A percentile compares a stretch with the other conserved stretches of the same genome.
Evolutionary conservation across 2,329 filamentous ascomycete genomes (phyloP).

Genomic region (Clonostachys sp.): DNA sequence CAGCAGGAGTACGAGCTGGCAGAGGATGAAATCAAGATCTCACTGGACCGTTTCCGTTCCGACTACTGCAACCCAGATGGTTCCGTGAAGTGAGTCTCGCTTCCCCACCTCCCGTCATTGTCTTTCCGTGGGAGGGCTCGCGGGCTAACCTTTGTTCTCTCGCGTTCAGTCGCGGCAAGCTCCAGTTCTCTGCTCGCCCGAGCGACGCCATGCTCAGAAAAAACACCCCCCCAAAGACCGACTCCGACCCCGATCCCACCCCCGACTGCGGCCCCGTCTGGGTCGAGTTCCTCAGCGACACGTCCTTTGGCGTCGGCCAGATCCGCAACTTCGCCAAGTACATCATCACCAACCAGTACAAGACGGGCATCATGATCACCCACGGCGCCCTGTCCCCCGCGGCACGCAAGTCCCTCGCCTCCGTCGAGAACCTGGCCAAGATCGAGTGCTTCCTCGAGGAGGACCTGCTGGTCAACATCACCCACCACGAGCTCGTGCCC

Average conservation of each 20-base stretch:
- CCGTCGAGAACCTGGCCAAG: conserved; percentile 69
- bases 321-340: conserved; percentile 85
- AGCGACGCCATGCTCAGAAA: conserved; percentile 80
- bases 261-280: conserved; percentile 83
- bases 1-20: conserved; percentile 84
- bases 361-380: conserved; percentile 88
- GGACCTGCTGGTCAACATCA: conserved; percentile 96
- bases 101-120: neutral
- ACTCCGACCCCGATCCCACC: conserved; percentile 63
- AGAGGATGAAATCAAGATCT: conserved; percentile 83
- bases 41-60: conserved; percentile 73
- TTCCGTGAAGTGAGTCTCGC: conserved; percentile 63
- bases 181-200: conserved; percentile 85
- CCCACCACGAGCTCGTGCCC: conserved; percentile 92
- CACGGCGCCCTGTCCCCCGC: conserved; percentile 77
- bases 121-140: neutral
- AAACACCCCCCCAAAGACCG: conserved; percentile 69
- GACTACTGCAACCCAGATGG: conserved; percentile 72
- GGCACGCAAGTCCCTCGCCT: conserved; percentile 80
- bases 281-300: conserved; percentile 84
- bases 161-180: conserved; percentile 64
- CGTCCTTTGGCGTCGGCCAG: conserved; percentile 83
- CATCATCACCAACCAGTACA: conserved; percentile 74
- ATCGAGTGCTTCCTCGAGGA: conserved; percentile 96
- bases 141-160: neutral